Conservation (phyloP, 139 green algal genomes). For the Zygnema cylindricum region DNA sequence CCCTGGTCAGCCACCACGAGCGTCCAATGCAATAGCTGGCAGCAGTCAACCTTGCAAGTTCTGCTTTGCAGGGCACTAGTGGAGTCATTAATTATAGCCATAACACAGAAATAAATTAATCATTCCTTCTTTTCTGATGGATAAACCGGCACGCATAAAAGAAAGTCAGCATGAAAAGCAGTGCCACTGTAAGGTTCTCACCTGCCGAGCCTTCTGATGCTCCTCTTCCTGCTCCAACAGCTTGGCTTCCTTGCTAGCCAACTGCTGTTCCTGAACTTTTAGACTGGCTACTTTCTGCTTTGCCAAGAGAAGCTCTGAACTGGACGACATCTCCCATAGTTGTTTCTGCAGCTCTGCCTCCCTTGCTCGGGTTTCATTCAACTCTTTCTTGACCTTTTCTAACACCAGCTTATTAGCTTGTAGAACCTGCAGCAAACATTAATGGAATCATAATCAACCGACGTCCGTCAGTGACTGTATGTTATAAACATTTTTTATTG, state of each 20-base stretch:
- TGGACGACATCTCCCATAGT: not conserved
- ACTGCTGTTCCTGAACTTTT: not conserved
- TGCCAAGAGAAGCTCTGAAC: not conserved
- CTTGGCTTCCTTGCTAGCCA: not conserved
- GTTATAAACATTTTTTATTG: no score
- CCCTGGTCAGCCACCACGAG: no score
- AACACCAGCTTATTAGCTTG: not conserved
- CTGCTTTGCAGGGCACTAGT: no score
- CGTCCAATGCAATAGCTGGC: no score
- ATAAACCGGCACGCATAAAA: no score
- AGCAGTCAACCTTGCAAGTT: no score
- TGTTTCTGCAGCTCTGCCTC: conserved; percentile 27
- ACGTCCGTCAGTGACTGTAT: no score
- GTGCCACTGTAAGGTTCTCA: no score
- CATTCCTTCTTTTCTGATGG: no score
- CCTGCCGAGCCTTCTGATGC: not conserved
- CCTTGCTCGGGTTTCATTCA: not conserved
- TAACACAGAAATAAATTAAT: no score
- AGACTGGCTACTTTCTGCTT: not conserved
- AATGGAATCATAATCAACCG: no score
- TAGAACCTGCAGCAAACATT: not conserved
- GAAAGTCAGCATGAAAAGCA: not conserved
- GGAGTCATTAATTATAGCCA: no score
- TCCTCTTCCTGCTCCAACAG: conserved; percentile 2
- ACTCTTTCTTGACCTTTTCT: conserved; percentile 1